Evolutionary conservation across 306 rosid genomes (phyloP).

Genomic region (Spatholobus suberectus): DNA sequence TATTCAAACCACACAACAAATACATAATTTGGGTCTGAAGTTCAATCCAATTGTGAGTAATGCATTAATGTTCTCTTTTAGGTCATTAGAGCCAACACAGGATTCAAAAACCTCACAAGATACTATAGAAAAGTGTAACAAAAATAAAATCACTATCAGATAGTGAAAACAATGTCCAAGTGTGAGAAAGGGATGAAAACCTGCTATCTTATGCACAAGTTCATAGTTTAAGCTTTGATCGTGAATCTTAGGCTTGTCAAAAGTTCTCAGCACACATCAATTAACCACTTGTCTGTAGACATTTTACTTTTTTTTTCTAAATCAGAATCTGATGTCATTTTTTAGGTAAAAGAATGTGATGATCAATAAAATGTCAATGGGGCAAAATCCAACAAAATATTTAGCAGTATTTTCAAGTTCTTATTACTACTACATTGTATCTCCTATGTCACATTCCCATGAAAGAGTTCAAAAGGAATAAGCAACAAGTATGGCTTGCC

Average conservation of each 20-base stretch:
- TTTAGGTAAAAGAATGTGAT: background rate
- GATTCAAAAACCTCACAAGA: background rate
- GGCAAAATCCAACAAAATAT: conserved; percentile 6
- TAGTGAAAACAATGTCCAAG: background rate
- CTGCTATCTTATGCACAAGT: background rate
- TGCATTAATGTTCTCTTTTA: background rate
- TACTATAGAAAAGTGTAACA: background rate
- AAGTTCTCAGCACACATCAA: background rate
- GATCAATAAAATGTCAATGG: background rate
- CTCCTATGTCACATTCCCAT: conserved; percentile 11
- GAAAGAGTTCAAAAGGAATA: conserved; percentile 62
- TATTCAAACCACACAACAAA: background rate
- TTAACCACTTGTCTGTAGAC: background rate
- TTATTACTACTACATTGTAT: background rate
- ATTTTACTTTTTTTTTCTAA: background rate
- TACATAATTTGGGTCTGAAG: background rate
- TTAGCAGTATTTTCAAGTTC: background rate
- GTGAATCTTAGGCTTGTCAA: background rate
- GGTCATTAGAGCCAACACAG: background rate
- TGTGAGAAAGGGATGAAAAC: background rate
- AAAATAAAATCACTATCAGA: background rate
- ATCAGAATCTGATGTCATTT: background rate
- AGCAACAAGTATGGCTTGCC: conserved; percentile 97
- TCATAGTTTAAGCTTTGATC: background rate
- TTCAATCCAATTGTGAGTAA: background rate